Evolutionary conservation across 2,329 filamentous ascomycete species (phyloP).

Genomic region (Botrytis medusae): DNA sequence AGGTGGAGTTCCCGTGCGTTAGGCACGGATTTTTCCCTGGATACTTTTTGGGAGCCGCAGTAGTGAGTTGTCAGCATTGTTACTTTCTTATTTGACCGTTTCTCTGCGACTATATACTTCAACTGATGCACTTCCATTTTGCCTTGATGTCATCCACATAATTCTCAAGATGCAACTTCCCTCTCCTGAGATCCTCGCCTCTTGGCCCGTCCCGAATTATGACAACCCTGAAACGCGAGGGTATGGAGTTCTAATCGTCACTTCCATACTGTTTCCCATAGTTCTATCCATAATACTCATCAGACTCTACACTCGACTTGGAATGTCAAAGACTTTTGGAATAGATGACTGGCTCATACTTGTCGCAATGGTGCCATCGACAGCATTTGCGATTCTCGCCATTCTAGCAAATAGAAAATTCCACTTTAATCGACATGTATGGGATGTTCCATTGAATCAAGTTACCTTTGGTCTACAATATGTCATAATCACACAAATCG

Average conservation of each 20-base stretch:
- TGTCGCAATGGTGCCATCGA: slow-evolving; percentile 34
- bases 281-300: slow-evolving; percentile 44
- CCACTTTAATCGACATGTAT: slow-evolving; percentile 44
- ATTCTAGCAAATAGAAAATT: slow-evolving; percentile 40
- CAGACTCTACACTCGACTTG: slow-evolving; percentile 49
- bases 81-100: background rate
- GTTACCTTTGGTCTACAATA: slow-evolving; percentile 40
- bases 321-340: slow-evolving; percentile 47
- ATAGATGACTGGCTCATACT: slow-evolving; percentile 49
- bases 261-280: slow-evolving; percentile 43
- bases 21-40: background rate
- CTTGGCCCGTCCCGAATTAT: slow-evolving; percentile 47
- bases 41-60: background rate
- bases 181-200: slow-evolving; percentile 5
- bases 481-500: slow-evolving; percentile 41
- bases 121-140: background rate
- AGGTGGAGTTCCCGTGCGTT: background rate
- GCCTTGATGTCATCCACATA: background rate
- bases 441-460: slow-evolving; percentile 42
- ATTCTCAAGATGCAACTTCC: slow-evolving; percentile 16
- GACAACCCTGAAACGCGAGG: slow-evolving; percentile 47
- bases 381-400: slow-evolving; percentile 41
- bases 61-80: background rate
- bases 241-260: slow-evolving; percentile 45
- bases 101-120: background rate